phyloP scores from a whole-genome alignment of 495 filamentous ascomycete species.

The Beverwykella pulmonaria region DNA sequence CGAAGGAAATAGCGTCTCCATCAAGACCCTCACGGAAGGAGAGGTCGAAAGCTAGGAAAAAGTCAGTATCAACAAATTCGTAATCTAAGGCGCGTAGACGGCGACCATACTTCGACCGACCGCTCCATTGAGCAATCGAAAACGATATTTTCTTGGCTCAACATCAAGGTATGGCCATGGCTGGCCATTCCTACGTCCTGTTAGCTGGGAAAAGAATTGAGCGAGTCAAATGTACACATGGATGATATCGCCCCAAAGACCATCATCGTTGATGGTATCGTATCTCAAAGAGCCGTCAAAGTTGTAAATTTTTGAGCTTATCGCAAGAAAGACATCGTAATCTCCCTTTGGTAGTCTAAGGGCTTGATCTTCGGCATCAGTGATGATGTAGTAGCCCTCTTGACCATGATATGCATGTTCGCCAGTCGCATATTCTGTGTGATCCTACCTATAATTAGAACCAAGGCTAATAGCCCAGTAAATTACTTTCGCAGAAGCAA shows the following conservation, averaged over 20 bases:
- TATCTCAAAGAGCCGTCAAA: constrained; percentile 48
- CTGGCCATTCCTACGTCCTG: constrained; percentile 23
- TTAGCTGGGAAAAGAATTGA: neutral
- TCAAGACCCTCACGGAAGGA: constrained; percentile 44
- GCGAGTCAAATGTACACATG: constrained; percentile 42
- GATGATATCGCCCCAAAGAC: constrained; percentile 55
- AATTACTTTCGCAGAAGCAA: too few relatives aligned
- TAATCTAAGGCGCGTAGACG: too few relatives aligned
- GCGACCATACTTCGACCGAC: constrained; percentile 38
- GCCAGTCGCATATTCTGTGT: constrained; percentile 42
- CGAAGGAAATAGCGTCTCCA: constrained; percentile 46
- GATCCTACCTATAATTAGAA: constrained; percentile 25
- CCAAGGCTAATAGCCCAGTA: too few relatives aligned
- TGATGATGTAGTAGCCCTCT: constrained; percentile 50
- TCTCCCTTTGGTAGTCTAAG: constrained; percentile 50
- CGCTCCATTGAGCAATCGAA: constrained; percentile 56
- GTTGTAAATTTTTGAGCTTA: constrained; percentile 54
- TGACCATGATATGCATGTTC: constrained; percentile 56
- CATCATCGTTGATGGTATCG: constrained; percentile 45
- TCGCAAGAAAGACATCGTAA: constrained; percentile 53
- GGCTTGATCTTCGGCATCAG: constrained; percentile 46
- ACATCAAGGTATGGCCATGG: constrained; percentile 51
- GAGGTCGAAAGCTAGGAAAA: constrained; percentile 47
- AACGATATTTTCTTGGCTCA: constrained; percentile 60
- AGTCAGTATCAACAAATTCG: neutral